Conservation (phyloP, 306 rosid genomes). For the Gleditsia sinensis region DNA sequence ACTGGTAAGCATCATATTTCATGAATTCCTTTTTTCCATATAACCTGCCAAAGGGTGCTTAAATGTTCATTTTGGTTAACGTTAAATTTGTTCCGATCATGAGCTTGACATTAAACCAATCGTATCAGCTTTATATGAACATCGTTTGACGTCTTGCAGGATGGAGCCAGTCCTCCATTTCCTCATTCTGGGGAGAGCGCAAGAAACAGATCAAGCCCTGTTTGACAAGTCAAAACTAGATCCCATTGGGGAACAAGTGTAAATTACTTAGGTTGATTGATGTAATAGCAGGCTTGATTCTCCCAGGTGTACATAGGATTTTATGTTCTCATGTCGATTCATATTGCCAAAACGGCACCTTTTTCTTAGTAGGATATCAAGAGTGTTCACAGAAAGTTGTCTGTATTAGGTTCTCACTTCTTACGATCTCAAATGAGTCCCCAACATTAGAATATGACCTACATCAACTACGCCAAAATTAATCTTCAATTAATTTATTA, state of each 20-base stretch:
- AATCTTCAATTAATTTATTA: no score
- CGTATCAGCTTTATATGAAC: background rate
- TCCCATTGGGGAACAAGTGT: background rate
- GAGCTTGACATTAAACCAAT: background rate
- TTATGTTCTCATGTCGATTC: background rate
- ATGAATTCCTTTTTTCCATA: background rate
- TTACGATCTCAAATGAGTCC: no score
- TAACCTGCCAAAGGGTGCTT: background rate
- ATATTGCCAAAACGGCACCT: slow-evolving; percentile 5
- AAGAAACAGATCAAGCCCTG: slow-evolving; percentile 17
- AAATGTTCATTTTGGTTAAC: no score
- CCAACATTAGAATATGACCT: no score
- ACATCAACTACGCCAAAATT: no score
- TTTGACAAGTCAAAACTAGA: slow-evolving; percentile 15
- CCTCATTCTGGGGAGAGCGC: slow-evolving; percentile 29
- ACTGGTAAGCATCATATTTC: slow-evolving; percentile 17
- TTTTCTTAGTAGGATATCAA: no score
- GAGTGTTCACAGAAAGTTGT: no score
- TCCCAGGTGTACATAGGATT: background rate
- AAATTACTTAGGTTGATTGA: slow-evolving; percentile 21
- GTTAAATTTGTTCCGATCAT: no score
- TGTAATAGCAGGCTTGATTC: slow-evolving; percentile 20
- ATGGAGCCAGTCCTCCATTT: slow-evolving; percentile 29
- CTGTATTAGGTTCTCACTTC: no score
- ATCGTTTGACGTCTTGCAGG: slow-evolving; percentile 26